These are phyloP conservation scores for Candolleomyces eurysporus DNA, from an alignment of 768 basidiomycete species.

Conservation along the genomic window DNA sequence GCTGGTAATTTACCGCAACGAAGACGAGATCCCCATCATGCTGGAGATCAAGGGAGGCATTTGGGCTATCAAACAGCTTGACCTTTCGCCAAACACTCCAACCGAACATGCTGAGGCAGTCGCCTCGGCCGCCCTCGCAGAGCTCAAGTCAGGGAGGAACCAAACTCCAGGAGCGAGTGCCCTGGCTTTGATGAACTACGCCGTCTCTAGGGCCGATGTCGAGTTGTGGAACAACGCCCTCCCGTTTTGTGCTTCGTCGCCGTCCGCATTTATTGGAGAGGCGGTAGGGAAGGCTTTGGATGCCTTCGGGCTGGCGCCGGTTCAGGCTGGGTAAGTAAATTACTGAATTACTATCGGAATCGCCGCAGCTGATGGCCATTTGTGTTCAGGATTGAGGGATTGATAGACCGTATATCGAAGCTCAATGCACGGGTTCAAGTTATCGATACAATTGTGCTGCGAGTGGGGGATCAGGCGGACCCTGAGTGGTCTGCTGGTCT, in stretches of 20 bases:
- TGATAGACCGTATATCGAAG: background rate
- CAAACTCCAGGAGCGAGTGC: background rate
- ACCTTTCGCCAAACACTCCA: conserved; percentile 10
- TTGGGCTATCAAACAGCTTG: conserved; percentile 20
- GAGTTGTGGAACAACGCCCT: background rate
- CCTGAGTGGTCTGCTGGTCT: too few species aligned
- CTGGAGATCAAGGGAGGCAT: conserved; percentile 15
- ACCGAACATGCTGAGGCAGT: conserved; percentile 14
- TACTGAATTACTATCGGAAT: background rate
- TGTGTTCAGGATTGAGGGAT: background rate
- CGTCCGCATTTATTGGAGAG: background rate
- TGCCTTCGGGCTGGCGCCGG: background rate
- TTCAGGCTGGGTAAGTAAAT: background rate
- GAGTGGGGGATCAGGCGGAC: too few species aligned
- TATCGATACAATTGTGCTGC: too few species aligned
- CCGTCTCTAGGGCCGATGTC: background rate
- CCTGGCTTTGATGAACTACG: background rate
- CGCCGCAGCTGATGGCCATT: background rate
- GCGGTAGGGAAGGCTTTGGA: background rate
- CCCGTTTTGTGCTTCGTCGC: background rate
- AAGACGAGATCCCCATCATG: conserved; percentile 17
- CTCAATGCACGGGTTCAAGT: background rate
- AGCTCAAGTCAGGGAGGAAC: background rate
- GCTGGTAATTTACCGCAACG: conserved; percentile 25
- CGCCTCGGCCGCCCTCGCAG: conserved; percentile 15